Evolutionary conservation across 805 yeast species (phyloP), one percentile per base, ranked within the genome.

Genomic region (Torulaspora microellipsoides): DNA sequence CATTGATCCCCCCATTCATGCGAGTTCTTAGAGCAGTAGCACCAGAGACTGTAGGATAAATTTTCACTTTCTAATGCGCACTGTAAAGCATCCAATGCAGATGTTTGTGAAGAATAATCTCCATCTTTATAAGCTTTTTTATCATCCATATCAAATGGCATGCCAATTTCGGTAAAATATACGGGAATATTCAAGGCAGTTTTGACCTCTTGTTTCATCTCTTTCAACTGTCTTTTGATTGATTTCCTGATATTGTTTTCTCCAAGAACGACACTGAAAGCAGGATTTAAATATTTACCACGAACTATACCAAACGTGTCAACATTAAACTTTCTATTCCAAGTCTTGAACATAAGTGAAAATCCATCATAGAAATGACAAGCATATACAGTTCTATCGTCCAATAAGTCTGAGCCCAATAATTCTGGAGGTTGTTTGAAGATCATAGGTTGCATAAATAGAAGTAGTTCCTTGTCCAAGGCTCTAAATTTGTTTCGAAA

Each of bases 301-400:
- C 97, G 72, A 75, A 91, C 77, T 11, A 91, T 80, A 0, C 96
- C 97, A 25, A 88, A 65, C 0, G 96, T 88, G 57, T 93, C 95
- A 8, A 90, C 95, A 56, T 91, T 91, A 65, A 83, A 84, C 37
- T 64, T 67, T 28, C 79, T 70, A 57, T 85, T 86, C 99, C 99
- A 93, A 4, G 82, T 77, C 65, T 89, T 88, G 64, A 85, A 84
- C 90, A 93, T 82, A 30, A 91, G 68, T 1, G 97, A 85, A 80
- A 91, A 76, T 0, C 98, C 99, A 62, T 91, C 99, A 60, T 91
- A 91, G 62, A 83, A 91, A 65, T 91, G 99, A 2, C 95, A 93
- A 14, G 95, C 80, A 54, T 81, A 82, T 1, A 85, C 79, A 0
- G 91, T 81, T 39, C 75, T 76, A 1, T 69, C 60, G 55, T 85